Evolutionary conservation across 1,284 basidiomycete species (phyloP).

Genomic region (Trichosporon inkin): DNA sequence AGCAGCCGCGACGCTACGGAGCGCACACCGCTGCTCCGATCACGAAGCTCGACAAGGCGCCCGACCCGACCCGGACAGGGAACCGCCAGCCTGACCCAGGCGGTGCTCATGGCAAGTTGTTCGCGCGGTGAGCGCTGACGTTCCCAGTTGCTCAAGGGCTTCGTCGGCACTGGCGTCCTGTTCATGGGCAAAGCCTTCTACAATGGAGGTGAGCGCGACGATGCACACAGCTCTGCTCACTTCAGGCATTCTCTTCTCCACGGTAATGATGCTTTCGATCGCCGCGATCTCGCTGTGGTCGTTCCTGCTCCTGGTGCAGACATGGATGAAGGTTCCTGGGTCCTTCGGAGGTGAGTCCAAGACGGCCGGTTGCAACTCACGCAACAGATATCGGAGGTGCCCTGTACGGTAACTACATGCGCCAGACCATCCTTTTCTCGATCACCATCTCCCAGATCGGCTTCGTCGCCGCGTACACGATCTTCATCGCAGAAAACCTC

Average conservation of each 20-base stretch:
- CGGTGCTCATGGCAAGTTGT: conserved; percentile 73
- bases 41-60: conserved; percentile 54
- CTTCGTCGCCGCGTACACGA: conserved; percentile 71
- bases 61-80: conserved; percentile 57
- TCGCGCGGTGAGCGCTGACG: conserved; percentile 1
- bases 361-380: conserved; percentile 5
- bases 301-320: conserved; percentile 85
- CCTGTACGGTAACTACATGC: conserved; percentile 90
- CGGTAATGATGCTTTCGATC: conserved; percentile 71
- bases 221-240: background rate
- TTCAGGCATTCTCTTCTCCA: conserved; percentile 75
- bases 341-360: conserved; percentile 77
- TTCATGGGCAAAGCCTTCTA: conserved; percentile 97
- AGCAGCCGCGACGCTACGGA: conserved; percentile 13
- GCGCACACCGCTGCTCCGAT: conserved; percentile 18
- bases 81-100: conserved; percentile 81
- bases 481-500: conserved; percentile 92
- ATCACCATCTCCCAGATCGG: conserved; percentile 85
- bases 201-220: conserved; percentile 63
- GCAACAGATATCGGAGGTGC: conserved; percentile 78
- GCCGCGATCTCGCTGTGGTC: conserved; percentile 87
- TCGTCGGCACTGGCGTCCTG: conserved; percentile 92
- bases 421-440: conserved; percentile 78
- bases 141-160: conserved; percentile 78
- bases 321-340: conserved; percentile 83